A percentile compares a stretch with the other conserved stretches of the same genome.
Evolutionary conservation across 805 yeast species (phyloP).

Genomic region (Candida corydali): DNA sequence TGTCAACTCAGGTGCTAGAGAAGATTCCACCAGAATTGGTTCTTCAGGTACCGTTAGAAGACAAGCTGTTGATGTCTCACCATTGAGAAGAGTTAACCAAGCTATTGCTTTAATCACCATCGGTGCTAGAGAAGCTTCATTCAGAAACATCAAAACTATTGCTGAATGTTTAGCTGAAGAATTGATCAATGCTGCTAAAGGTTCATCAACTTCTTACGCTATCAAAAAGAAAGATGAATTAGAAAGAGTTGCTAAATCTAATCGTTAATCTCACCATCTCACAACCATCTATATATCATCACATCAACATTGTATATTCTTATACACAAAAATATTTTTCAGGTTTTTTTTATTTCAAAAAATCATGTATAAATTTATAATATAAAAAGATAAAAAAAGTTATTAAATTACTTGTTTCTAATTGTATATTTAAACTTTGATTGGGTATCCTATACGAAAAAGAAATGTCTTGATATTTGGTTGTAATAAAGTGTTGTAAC

Average conservation of each 20-base stretch:
- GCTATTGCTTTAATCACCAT: conserved; percentile 96
- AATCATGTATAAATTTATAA: conserved; percentile 6
- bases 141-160: conserved; percentile 99
- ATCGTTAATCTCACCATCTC: conserved; percentile 70
- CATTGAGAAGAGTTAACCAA: conserved; percentile 99
- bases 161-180: conserved; percentile 99
- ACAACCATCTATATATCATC: conserved; percentile 6
- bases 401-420: too few relatives aligned
- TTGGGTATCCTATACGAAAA: conserved; percentile 19
- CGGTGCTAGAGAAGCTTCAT: conserved; percentile 99
- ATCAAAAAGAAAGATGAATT: conserved; percentile 99
- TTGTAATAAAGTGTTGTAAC: conserved; percentile 15
- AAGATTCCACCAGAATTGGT: conserved; percentile 99
- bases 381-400: conserved; percentile 6
- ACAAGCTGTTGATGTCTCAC: conserved; percentile 99
- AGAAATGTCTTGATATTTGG: conserved; percentile 8
- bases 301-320: conserved; percentile 6
- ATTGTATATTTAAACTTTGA: conserved; percentile 13
- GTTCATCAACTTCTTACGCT: conserved; percentile 99
- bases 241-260: conserved; percentile 99
- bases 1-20: conserved; percentile 99
- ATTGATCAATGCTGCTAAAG: conserved; percentile 99
- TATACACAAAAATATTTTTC: conserved; percentile 7
- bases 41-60: conserved; percentile 99
- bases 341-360: conserved; percentile 5